phyloP scores from a whole-genome alignment of 495 filamentous ascomycete species.

The Aspergillus carlsbadensis region DNA sequence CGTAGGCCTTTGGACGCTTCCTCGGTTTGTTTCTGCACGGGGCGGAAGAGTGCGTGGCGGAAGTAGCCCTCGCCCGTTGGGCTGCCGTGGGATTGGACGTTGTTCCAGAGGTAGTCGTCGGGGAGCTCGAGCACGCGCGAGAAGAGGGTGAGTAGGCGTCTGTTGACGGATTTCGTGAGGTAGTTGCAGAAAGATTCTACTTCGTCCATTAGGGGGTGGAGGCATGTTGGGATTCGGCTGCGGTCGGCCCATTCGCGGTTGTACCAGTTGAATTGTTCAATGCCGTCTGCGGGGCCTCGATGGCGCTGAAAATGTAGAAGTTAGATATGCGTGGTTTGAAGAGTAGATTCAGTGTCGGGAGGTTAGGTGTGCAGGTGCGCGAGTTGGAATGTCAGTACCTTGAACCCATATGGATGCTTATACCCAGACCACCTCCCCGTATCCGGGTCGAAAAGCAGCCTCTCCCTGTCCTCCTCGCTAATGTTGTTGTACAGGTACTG shows the following conservation, averaged over 20 bases:
- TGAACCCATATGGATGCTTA: slow-evolving; percentile 42
- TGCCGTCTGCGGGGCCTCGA: slow-evolving; percentile 37
- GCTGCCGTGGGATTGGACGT: slow-evolving; percentile 44
- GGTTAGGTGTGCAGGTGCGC: not conserved
- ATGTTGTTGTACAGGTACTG: slow-evolving; percentile 48
- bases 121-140: slow-evolving; percentile 47
- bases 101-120: slow-evolving; percentile 46
- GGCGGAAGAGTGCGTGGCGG: slow-evolving; percentile 44
- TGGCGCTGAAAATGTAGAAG: slow-evolving; percentile 29
- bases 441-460: slow-evolving; percentile 39
- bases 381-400: slow-evolving; percentile 20
- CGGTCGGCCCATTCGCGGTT: slow-evolving; percentile 34
- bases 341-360: slow-evolving; percentile 1
- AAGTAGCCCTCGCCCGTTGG: slow-evolving; percentile 47
- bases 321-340: too few relatives aligned
- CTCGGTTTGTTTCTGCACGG: slow-evolving; percentile 36
- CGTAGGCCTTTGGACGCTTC: slow-evolving; percentile 40
- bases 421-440: slow-evolving; percentile 41
- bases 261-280: slow-evolving; percentile 52
- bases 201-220: slow-evolving; percentile 48
- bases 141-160: slow-evolving; percentile 41
- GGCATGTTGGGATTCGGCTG: slow-evolving; percentile 34
- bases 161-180: slow-evolving; percentile 44
- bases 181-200: slow-evolving; percentile 44
- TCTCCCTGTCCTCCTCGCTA: slow-evolving; percentile 42